Evolutionary conservation across 2,329 filamentous ascomycete species (phyloP).

Genomic region (Colletotrichum cereale): DNA sequence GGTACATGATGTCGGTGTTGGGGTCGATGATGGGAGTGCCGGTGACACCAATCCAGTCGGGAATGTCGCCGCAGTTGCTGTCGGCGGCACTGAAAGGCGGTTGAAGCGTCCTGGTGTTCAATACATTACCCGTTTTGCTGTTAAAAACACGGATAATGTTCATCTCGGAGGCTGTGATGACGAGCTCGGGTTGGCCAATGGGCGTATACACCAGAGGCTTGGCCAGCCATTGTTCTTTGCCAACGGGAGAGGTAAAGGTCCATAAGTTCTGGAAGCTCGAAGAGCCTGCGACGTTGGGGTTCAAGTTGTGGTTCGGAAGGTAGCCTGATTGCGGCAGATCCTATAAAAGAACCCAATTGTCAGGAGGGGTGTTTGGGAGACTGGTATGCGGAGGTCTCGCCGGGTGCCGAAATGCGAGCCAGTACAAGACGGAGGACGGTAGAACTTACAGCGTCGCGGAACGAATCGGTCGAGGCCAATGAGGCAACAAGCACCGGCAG

Average conservation of each 20-base stretch:
- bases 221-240: conserved; percentile 44
- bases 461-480: conserved; percentile 39
- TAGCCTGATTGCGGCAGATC: conserved; percentile 54
- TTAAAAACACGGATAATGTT: conserved; percentile 56
- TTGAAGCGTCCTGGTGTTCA: conserved; percentile 53
- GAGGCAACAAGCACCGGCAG: conserved; percentile 40
- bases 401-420: not conserved
- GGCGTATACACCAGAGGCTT: conserved; percentile 60
- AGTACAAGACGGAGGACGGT: not conserved
- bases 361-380: not conserved
- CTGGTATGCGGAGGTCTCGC: conserved; percentile 6
- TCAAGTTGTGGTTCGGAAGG: conserved; percentile 56
- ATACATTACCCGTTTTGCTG: conserved; percentile 54
- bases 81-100: conserved; percentile 54
- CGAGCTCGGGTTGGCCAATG: conserved; percentile 49
- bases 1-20: conserved; percentile 50
- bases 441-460: conserved; percentile 39
- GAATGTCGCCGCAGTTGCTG: conserved; percentile 55
- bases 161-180: conserved; percentile 54
- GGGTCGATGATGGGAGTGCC: conserved; percentile 54
- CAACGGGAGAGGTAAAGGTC: conserved; percentile 48
- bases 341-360: conserved; percentile 14
- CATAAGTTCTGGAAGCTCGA: conserved; percentile 47
- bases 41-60: conserved; percentile 53
- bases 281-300: conserved; percentile 54